These are phyloP conservation scores for Crataegus laevigata DNA, from an alignment of 306 rosid species.

Conservation along the genomic window DNA sequence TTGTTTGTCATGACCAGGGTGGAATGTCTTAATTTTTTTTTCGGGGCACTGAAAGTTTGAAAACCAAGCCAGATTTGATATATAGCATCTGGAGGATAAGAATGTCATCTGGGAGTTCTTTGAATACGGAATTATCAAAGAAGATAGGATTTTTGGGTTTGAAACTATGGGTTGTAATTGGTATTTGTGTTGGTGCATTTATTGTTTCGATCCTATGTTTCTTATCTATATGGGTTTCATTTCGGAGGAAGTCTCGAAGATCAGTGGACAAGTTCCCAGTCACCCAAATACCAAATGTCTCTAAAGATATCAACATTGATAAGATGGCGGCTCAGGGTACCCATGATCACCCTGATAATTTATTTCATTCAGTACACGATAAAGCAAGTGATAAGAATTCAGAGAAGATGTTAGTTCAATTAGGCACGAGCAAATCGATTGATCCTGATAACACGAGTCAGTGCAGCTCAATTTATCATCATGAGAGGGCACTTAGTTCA, in stretches of 20 bases:
- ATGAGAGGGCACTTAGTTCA: constrained; percentile 75
- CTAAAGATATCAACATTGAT: constrained; percentile 84
- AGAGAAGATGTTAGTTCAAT: constrained; percentile 51
- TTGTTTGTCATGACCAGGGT: constrained; percentile 33
- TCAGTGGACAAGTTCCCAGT: constrained; percentile 44
- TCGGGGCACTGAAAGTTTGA: constrained; percentile 18
- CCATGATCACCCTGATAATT: constrained; percentile 41
- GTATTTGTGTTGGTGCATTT: constrained; percentile 77
- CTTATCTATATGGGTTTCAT: constrained; percentile 72
- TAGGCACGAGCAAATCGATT: constrained; percentile 53
- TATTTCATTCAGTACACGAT: constrained; percentile 39
- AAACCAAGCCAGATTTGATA: constrained; percentile 20
- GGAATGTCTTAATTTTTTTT: constrained; percentile 35
- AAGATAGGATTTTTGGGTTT: constrained; percentile 65
- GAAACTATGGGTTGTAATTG: constrained; percentile 74
- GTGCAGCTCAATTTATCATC: constrained; percentile 73
- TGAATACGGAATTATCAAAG: constrained; percentile 64
- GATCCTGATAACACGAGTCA: constrained; percentile 75
- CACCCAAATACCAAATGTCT: constrained; percentile 74
- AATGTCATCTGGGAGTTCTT: constrained; percentile 55
- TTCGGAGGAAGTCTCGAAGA: constrained; percentile 70
- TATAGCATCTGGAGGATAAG: constrained; percentile 20
- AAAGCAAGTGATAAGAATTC: constrained; percentile 53
- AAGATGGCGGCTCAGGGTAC: constrained; percentile 56
- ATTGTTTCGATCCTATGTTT: constrained; percentile 68